Evolutionary conservation across 495 filamentous ascomycete species (phyloP).

Genomic region (Sphaerosporella brunnea): DNA sequence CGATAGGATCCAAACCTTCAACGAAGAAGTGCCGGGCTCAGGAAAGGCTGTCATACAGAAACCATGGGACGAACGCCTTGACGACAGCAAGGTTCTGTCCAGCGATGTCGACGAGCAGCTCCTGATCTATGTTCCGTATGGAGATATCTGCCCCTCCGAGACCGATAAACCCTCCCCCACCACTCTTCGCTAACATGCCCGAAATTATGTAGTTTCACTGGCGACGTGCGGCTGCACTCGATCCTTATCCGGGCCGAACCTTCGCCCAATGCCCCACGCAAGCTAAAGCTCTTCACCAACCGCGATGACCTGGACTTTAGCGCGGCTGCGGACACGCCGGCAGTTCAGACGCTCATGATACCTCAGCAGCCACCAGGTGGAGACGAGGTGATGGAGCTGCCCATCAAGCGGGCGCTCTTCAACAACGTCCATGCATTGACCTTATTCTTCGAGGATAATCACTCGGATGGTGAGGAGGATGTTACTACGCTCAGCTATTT

Average conservation of each 20-base stretch:
- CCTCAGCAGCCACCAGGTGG: constrained; percentile 38
- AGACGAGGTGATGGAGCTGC: constrained; percentile 70
- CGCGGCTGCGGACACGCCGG: constrained; percentile 44
- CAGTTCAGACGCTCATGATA: constrained; percentile 64
- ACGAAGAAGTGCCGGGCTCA: constrained; percentile 50
- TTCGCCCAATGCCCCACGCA: constrained; percentile 54
- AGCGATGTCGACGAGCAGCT: constrained; percentile 87
- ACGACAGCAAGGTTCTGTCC: constrained; percentile 50
- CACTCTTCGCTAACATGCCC: no score
- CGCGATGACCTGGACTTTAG: constrained; percentile 70
- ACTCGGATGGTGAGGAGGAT: constrained; percentile 37
- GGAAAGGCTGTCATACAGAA: constrained; percentile 70
- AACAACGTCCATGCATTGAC: constrained; percentile 56
- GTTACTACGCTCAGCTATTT: constrained; percentile 64
- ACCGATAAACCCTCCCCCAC: no score
- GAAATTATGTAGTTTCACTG: constrained; percentile 78
- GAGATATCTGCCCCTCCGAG: background rate
- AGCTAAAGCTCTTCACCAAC: constrained; percentile 71
- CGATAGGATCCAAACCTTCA: constrained; percentile 64
- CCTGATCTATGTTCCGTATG: constrained; percentile 80
- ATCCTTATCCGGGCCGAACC: constrained; percentile 64
- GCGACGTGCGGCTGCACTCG: constrained; percentile 77
- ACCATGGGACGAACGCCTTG: constrained; percentile 66
- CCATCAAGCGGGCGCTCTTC: constrained; percentile 75
- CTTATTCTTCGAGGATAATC: constrained; percentile 71